phyloP scores from a whole-genome alignment of 352 stramenopile genomes.

The Globisporangium cylindrosporum region DNA sequence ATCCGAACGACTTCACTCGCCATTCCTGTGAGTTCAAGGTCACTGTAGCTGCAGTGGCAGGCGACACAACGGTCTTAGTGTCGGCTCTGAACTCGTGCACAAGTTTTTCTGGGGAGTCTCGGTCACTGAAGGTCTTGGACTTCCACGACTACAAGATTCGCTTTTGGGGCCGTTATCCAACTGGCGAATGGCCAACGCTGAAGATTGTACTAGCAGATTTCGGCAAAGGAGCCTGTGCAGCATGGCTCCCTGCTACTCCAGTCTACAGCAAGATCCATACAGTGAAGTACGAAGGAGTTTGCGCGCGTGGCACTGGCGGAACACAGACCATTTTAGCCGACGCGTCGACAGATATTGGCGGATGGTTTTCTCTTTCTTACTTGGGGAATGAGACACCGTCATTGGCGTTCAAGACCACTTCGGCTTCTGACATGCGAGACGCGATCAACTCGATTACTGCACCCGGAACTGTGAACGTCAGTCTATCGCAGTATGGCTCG shows the following conservation, averaged over 20 bases:
- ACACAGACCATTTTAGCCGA: constrained; percentile 76
- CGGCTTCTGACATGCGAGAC: constrained; percentile 73
- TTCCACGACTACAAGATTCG: constrained; percentile 71
- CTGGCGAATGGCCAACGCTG: constrained; percentile 67
- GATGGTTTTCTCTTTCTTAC: constrained; percentile 91
- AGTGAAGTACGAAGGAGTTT: constrained; percentile 66
- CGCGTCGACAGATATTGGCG: constrained; percentile 76
- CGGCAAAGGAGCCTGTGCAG: constrained; percentile 19
- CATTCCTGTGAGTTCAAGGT: constrained; percentile 63
- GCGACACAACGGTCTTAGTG: constrained; percentile 33
- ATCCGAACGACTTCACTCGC: constrained; percentile 62
- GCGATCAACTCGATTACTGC: constrained; percentile 87
- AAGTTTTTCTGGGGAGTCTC: constrained; percentile 41
- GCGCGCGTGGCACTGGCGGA: constrained; percentile 38
- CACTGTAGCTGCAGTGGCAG: constrained; percentile 9
- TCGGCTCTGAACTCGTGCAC: constrained; percentile 25
- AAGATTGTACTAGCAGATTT: constrained; percentile 44
- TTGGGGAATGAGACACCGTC: constrained; percentile 65
- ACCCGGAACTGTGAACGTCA: constrained; percentile 83
- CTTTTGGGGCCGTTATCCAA: constrained; percentile 68
- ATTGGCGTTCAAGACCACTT: constrained; percentile 74
- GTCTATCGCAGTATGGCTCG: constrained; percentile 48
- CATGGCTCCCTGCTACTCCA: constrained; percentile 31
- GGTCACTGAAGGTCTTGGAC: constrained; percentile 58
- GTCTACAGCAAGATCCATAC: constrained; percentile 63